These are phyloP conservation scores for Jaltomata sinuosa DNA, from an alignment of 257 asterid species.

Conservation along the genomic window DNA sequence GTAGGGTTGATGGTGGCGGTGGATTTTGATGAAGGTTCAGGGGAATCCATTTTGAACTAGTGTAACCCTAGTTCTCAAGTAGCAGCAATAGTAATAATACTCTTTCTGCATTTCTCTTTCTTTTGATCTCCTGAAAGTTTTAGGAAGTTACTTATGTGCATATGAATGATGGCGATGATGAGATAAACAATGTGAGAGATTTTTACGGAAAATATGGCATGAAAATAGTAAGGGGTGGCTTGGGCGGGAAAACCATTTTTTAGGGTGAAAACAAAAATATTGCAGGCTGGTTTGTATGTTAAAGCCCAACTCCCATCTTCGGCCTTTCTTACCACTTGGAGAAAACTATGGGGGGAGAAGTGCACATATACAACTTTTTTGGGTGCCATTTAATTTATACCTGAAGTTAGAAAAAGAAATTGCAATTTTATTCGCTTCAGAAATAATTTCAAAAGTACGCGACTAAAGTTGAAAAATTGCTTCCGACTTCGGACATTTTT, in stretches of 20 bases:
- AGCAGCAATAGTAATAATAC: background rate
- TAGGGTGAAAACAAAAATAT: constrained; percentile 2
- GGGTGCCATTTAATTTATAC: too few relatives aligned
- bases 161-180: background rate
- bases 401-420: too few relatives aligned
- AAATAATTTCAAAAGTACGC: too few relatives aligned
- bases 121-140: background rate
- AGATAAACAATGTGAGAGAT: background rate
- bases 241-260: constrained; percentile 32
- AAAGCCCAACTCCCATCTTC: background rate
- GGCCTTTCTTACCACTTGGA: background rate
- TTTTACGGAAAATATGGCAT: constrained; percentile 7
- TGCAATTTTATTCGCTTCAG: too few relatives aligned
- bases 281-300: background rate
- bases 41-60: constrained; percentile 31
- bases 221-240: constrained; percentile 1
- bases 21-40: constrained; percentile 20
- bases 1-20: background rate
- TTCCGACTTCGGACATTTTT: too few relatives aligned
- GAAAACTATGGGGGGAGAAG: background rate
- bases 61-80: constrained; percentile 25
- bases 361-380: too few relatives aligned
- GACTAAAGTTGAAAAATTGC: too few relatives aligned
- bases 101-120: background rate
- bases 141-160: background rate